Evolutionary conservation across 306 rosid genomes (phyloP).

Genomic region (Cucumis melo): DNA sequence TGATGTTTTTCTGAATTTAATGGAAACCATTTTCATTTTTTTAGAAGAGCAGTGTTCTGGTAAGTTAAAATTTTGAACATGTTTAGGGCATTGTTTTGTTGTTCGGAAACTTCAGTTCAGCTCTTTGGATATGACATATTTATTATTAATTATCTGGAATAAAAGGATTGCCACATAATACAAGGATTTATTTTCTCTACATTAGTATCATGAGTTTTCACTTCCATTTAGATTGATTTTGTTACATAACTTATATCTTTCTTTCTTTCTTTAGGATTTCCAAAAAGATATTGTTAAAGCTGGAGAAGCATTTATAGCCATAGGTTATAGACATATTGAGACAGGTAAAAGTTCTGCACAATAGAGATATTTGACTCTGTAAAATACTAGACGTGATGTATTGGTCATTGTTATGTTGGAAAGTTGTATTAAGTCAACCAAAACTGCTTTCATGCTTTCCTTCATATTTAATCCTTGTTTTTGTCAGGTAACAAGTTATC

Average conservation of each 20-base stretch:
- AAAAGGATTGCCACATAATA: neutral
- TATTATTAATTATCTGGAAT: neutral
- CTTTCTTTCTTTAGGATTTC: slow-evolving; percentile 61
- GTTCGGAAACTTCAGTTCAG: neutral
- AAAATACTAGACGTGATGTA: neutral
- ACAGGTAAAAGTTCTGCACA: slow-evolving; percentile 45
- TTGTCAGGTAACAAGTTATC: slow-evolving; percentile 91
- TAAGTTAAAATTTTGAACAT: neutral
- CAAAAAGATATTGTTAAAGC: slow-evolving; percentile 87
- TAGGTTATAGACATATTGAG: slow-evolving; percentile 82
- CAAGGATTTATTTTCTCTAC: neutral
- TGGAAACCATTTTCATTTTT: neutral
- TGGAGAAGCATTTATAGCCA: slow-evolving; percentile 69
- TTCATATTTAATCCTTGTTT: slow-evolving; percentile 22
- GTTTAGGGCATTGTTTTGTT: neutral
- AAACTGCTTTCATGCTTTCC: neutral
- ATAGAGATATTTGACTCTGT: neutral
- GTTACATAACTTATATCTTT: neutral
- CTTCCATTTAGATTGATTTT: neutral
- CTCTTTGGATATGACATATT: neutral
- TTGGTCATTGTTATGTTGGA: neutral
- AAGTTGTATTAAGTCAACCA: neutral
- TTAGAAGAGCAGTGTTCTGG: neutral
- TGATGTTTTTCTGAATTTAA: neutral
- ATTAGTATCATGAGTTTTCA: neutral